Evolutionary conservation across 140 eudicot species (phyloP).

Genomic region (Oenanthe javanica): DNA sequence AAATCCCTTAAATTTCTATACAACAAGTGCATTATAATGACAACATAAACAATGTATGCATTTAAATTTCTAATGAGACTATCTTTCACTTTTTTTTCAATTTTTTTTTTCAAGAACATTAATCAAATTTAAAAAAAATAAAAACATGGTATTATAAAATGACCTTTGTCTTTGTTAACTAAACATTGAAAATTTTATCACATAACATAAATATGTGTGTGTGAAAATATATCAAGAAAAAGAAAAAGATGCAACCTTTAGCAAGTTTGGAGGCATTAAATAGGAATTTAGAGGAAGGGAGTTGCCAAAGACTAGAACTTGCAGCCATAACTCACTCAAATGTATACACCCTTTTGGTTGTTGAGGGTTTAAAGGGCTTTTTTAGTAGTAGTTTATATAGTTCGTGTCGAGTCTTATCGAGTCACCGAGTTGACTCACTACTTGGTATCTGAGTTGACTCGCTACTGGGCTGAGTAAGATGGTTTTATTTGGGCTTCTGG

Average conservation of each 20-base stretch:
- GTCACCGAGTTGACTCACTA: not conserved
- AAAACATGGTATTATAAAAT: not conserved
- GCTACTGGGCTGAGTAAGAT: too few relatives aligned
- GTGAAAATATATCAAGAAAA: not conserved
- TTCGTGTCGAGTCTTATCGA: not conserved
- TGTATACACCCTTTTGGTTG: not conserved
- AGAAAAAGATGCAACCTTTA: conserved; percentile 20
- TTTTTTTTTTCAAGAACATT: not conserved
- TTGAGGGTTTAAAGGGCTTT: not conserved
- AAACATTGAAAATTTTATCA: not conserved
- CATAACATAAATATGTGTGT: not conserved
- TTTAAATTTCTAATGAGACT: not conserved
- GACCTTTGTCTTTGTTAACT: too few relatives aligned
- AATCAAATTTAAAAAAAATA: not conserved
- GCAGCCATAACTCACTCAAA: not conserved
- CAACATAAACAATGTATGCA: not conserved
- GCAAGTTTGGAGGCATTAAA: conserved; percentile 36
- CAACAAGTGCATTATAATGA: not conserved
- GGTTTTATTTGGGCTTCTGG: too few relatives aligned
- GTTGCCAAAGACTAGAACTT: conserved; percentile 22
- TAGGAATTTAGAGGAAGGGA: conserved; percentile 36
- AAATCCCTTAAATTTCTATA: not conserved
- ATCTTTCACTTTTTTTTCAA: not conserved
- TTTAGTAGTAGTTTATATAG: not conserved
- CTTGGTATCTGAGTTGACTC: not conserved